Conservation (phyloP, 495 filamentous ascomycete species). For the Aspergillus bertholletiae region DNA sequence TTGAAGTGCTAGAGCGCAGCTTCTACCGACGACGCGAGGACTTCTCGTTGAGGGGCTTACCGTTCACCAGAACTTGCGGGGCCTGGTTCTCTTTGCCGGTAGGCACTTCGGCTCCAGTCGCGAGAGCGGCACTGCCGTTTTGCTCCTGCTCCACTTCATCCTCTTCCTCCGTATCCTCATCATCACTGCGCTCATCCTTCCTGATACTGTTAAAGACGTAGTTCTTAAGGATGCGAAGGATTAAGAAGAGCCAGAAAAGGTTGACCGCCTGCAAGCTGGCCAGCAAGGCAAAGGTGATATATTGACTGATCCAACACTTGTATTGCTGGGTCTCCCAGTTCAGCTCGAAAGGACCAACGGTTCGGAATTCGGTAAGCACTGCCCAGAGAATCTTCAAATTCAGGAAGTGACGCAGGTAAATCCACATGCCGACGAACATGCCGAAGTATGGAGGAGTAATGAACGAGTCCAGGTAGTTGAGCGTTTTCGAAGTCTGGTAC, state of each 20-base stretch:
- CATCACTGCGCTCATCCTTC: constrained; percentile 59
- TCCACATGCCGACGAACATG: constrained; percentile 80
- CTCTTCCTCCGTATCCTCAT: constrained; percentile 53
- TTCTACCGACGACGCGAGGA: neutral
- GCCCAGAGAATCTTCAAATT: constrained; percentile 86
- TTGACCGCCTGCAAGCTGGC: constrained; percentile 76
- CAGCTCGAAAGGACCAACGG: constrained; percentile 81
- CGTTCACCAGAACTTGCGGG: constrained; percentile 38
- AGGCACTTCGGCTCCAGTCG: constrained; percentile 27
- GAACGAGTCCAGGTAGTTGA: constrained; percentile 84
- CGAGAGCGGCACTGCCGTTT: constrained; percentile 23
- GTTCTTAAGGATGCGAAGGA: constrained; percentile 66
- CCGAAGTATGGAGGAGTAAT: constrained; percentile 80
- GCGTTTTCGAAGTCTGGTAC: constrained; percentile 77
- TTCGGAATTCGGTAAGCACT: constrained; percentile 82
- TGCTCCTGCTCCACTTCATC: constrained; percentile 20
- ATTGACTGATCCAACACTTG: constrained; percentile 74
- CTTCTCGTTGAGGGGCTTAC: constrained; percentile 28
- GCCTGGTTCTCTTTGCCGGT: constrained; percentile 33
- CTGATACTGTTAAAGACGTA: constrained; percentile 48
- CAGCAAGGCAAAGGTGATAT: constrained; percentile 68
- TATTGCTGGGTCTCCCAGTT: constrained; percentile 84
- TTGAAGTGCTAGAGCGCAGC: neutral
- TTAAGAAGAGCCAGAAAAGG: constrained; percentile 83
- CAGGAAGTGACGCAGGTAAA: constrained; percentile 87